phyloP scores from a whole-genome alignment of 139 green algal species.

The Tetradesmus lagerheimii region DNA sequence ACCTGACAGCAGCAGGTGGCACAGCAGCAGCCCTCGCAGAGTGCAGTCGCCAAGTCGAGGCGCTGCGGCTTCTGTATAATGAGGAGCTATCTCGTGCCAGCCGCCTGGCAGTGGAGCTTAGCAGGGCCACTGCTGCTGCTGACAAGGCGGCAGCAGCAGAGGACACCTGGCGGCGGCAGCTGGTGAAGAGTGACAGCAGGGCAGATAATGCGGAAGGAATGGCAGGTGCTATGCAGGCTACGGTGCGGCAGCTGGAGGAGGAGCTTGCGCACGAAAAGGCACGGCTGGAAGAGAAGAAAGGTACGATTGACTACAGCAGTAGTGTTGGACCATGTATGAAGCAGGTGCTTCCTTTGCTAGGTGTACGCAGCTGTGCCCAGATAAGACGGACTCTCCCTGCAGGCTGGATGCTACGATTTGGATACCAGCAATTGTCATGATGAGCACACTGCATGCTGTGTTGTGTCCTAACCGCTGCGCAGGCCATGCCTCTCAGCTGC shows the following conservation, averaged over 20 bases:
- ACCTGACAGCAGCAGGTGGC: background rate
- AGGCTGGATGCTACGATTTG: too few relatives aligned
- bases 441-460: background rate
- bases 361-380: too few relatives aligned
- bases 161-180: background rate
- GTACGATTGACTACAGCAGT: background rate
- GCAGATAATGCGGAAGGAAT: constrained; percentile 38
- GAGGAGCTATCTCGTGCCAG: constrained; percentile 45
- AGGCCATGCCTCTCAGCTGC: background rate
- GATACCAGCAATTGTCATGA: background rate
- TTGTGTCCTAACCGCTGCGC: background rate
- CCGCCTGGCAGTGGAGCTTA: constrained; percentile 41
- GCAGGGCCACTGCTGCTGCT: constrained; percentile 24
- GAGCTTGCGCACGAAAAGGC: background rate
- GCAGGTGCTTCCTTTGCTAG: too few relatives aligned
- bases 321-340: too few relatives aligned
- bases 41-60: constrained; percentile 18
- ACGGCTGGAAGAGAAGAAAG: background rate
- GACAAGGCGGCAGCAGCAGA: constrained; percentile 34
- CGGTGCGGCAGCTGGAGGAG: constrained; percentile 20
- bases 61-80: constrained; percentile 43
- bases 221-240: constrained; percentile 37
- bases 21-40: constrained; percentile 13
- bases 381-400: too few relatives aligned
- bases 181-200: constrained; percentile 17